Conservation (phyloP, 2,329 filamentous ascomycete genomes). For the Sporothrix sp. region DNA sequence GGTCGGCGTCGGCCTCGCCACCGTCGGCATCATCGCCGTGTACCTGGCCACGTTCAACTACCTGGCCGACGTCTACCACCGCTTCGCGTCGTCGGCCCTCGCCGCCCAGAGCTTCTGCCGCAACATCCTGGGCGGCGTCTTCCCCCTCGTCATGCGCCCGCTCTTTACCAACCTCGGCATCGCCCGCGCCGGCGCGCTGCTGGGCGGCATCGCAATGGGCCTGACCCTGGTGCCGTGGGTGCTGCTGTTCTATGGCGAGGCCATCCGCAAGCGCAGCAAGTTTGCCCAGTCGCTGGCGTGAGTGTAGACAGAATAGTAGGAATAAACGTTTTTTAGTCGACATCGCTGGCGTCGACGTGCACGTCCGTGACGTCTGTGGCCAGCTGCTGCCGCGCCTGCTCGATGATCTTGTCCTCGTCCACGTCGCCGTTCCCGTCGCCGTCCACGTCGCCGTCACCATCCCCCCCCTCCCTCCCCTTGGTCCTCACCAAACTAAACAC, state of each 20-base stretch:
- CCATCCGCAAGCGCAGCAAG: constrained; percentile 64
- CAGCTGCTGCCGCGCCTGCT: constrained; percentile 31
- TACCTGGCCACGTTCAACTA: constrained; percentile 92
- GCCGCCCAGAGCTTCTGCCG: constrained; percentile 81
- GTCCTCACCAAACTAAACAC: constrained; percentile 69
- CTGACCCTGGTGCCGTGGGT: constrained; percentile 83
- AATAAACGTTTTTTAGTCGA: constrained; percentile 34
- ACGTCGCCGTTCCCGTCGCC: constrained; percentile 5
- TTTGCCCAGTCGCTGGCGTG: constrained; percentile 55
- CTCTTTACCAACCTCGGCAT: constrained; percentile 68
- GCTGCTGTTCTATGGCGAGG: constrained; percentile 66
- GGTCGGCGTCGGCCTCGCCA: constrained; percentile 62
- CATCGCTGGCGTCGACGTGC: constrained; percentile 32
- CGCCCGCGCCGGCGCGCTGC: constrained; percentile 58
- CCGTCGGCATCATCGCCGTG: constrained; percentile 77
- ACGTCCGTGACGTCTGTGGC: constrained; percentile 14
- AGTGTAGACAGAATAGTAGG: no score
- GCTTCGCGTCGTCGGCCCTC: constrained; percentile 74
- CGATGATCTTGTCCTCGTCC: constrained; percentile 23
- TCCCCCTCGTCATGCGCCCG: constrained; percentile 64
- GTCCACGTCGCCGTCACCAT: background rate
- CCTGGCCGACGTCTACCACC: constrained; percentile 76
- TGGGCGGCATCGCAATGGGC: constrained; percentile 60
- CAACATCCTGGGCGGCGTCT: constrained; percentile 71
- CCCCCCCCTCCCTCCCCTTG: constrained; percentile 41